phyloP scores from a whole-genome alignment of 2,329 filamentous ascomycete species.

The Xylaria hypoxylon region DNA sequence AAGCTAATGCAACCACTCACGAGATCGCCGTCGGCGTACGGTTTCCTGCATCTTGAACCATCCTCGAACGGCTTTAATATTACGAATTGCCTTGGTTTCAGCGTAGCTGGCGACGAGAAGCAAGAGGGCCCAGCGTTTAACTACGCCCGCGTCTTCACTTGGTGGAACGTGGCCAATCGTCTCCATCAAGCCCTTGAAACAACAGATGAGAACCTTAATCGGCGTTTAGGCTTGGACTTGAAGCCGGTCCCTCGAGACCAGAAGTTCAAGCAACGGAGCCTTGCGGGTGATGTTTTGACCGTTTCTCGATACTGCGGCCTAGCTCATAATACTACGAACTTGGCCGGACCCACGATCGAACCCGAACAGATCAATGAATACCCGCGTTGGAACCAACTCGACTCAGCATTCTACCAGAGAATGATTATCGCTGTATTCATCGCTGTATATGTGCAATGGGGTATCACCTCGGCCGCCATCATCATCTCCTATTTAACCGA shows the following conservation, averaged over 20 bases:
- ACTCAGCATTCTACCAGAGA: constrained; percentile 37
- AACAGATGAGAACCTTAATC: constrained; percentile 15
- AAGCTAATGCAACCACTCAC: constrained; percentile 18
- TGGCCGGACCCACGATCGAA: constrained; percentile 11
- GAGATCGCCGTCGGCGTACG: not conserved
- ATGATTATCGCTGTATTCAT: constrained; percentile 30
- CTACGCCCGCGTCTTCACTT: constrained; percentile 40
- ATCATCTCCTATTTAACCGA: constrained; percentile 39
- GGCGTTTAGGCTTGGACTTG: constrained; percentile 19
- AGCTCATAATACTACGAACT: constrained; percentile 2
- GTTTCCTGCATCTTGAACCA: constrained; percentile 14
- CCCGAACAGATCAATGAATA: constrained; percentile 31
- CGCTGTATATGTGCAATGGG: constrained; percentile 38
- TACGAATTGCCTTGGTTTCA: constrained; percentile 37
- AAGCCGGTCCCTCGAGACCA: constrained; percentile 14
- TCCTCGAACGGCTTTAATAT: constrained; percentile 6
- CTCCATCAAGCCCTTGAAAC: constrained; percentile 31
- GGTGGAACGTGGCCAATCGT: constrained; percentile 39
- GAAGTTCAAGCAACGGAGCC: constrained; percentile 23
- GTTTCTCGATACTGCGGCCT: constrained; percentile 35
- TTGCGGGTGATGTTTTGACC: constrained; percentile 28
- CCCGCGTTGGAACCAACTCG: constrained; percentile 31
- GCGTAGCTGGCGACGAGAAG: constrained; percentile 37
- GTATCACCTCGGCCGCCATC: constrained; percentile 35
- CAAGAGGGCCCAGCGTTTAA: constrained; percentile 41